Evolutionary conservation across 2,329 filamentous ascomycete genomes (phyloP).

Genomic region (Hortaea werneckii): DNA sequence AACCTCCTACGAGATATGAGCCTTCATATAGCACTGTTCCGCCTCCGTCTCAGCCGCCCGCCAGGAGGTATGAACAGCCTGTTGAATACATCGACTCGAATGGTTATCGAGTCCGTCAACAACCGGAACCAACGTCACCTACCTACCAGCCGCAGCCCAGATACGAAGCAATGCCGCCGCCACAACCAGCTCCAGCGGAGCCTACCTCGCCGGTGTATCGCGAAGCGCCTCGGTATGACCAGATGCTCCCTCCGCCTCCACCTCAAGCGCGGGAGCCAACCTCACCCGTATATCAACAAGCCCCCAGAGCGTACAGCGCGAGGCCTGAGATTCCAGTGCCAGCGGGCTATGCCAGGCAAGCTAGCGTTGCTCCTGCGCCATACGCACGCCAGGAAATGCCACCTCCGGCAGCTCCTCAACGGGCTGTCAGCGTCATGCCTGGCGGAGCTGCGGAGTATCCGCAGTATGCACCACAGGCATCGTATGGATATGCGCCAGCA

Average conservation of each 20-base stretch:
- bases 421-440: constrained; percentile 32
- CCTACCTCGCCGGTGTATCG: constrained; percentile 18
- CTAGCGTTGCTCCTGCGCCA: constrained; percentile 34
- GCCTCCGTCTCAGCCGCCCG: constrained; percentile 15
- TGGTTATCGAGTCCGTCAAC: constrained; percentile 16
- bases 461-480: constrained; percentile 7
- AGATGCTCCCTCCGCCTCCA: constrained; percentile 30
- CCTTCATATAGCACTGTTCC: constrained; percentile 25
- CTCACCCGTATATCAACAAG: constrained; percentile 16
- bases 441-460: constrained; percentile 13
- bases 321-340: constrained; percentile 38
- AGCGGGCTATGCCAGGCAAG: constrained; percentile 12
- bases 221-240: constrained; percentile 15
- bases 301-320: constrained; percentile 19
- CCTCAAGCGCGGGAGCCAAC: constrained; percentile 11
- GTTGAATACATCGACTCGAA: constrained; percentile 20
- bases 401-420: constrained; percentile 15
- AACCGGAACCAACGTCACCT: constrained; percentile 11
- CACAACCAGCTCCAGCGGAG: constrained; percentile 15
- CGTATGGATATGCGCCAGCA: constrained; percentile 11
- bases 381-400: constrained; percentile 20
- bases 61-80: constrained; percentile 11
- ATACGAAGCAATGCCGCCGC: constrained; percentile 32
- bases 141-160: constrained; percentile 6
- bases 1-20: constrained; percentile 32